Evolutionary conservation across 108 stramenopile species (phyloP).

Genomic region (Cyclotella cryptica): DNA sequence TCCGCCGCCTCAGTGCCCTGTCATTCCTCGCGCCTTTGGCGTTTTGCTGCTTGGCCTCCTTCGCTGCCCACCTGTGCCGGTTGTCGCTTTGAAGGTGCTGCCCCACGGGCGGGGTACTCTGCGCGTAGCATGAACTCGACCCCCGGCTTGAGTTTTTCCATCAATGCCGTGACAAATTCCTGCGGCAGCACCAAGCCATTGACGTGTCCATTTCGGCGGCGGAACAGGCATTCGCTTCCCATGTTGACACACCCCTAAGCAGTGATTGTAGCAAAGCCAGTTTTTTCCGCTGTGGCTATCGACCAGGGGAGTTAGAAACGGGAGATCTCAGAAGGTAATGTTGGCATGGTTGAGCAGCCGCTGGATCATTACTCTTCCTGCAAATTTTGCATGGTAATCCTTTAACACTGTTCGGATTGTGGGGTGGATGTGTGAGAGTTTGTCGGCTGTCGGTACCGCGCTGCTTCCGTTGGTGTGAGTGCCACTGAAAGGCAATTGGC

Average conservation of each 20-base stretch:
- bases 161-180: neutral
- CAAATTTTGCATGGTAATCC: neutral
- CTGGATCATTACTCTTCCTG: neutral
- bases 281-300: neutral
- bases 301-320: neutral
- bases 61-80: no score
- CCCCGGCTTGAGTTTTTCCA: neutral
- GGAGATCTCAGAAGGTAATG: neutral
- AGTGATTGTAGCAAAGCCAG: slow-evolving; percentile 1
- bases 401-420: neutral
- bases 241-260: neutral
- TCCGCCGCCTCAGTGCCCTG: no score
- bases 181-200: neutral
- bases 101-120: no score
- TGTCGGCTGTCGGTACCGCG: neutral
- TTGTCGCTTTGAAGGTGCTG: no score
- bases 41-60: no score
- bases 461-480: neutral
- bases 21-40: no score
- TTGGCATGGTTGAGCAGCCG: neutral
- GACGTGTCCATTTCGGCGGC: neutral
- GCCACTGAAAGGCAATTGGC: neutral
- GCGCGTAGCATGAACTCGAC: neutral
- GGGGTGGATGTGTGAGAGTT: neutral
- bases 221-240: neutral